Percentiles rank a stretch among this genome's conserved stretches.
Evolutionary conservation across 805 yeast genomes (phyloP).

Genomic region (Scheffersomyces amazonensis): DNA sequence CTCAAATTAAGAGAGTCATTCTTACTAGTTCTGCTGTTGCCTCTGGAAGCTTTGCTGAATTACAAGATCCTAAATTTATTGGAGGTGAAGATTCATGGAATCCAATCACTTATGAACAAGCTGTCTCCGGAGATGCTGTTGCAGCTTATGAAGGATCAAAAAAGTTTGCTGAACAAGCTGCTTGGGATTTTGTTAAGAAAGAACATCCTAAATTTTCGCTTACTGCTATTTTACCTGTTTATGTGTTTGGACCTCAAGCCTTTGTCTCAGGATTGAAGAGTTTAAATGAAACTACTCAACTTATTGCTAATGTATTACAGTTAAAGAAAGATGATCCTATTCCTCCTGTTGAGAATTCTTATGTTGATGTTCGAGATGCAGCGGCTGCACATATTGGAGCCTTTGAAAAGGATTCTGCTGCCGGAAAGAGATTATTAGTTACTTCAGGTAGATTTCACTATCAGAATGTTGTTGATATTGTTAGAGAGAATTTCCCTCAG

Average conservation of each 20-base stretch:
- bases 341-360: constrained; percentile 7
- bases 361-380: constrained; percentile 20
- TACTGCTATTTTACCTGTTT: constrained; percentile 17
- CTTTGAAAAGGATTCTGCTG: constrained; percentile 12
- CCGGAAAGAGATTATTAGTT: constrained; percentile 26
- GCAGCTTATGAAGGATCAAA: constrained; percentile 21
- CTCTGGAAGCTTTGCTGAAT: constrained; percentile 4
- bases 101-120: constrained; percentile 48
- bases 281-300: constrained; percentile 24
- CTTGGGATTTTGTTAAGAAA: constrained; percentile 23
- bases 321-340: constrained; percentile 11
- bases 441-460: constrained; percentile 11
- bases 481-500: constrained; percentile 20
- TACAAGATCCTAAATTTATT: constrained; percentile 21
- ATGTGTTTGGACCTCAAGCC: constrained; percentile 25
- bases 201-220: constrained; percentile 18
- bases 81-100: constrained; percentile 48
- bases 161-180: constrained; percentile 24
- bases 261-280: constrained; percentile 10
- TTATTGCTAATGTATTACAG: constrained; percentile 21
- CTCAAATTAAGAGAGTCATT: constrained; percentile 45
- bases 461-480: constrained; percentile 17
- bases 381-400: constrained; percentile 27
- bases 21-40: constrained; percentile 55
- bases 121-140: constrained; percentile 6